These are phyloP conservation scores for Fusarium temperatum DNA, from an alignment of 2,329 filamentous ascomycete species.

Conservation along the genomic window DNA sequence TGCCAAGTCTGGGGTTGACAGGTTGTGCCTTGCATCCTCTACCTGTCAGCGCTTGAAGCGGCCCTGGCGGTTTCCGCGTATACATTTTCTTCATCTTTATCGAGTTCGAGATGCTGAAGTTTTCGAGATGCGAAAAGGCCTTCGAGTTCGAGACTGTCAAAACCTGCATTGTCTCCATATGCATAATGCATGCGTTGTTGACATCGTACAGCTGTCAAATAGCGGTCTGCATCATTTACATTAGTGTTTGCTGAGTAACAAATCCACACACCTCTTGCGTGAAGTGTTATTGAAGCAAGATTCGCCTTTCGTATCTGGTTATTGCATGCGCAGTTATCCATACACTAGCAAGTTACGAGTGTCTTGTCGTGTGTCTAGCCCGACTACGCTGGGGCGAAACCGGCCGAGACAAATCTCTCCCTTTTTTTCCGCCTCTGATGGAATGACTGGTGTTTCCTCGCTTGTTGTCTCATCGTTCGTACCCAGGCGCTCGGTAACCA, in stretches of 20 bases:
- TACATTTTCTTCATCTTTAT: neutral
- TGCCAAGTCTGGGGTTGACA: slow-evolving; percentile 29
- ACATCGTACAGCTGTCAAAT: slow-evolving; percentile 40
- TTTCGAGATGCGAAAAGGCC: slow-evolving; percentile 9
- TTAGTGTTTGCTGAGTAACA: slow-evolving; percentile 22
- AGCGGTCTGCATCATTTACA: slow-evolving; percentile 41
- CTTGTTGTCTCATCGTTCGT: slow-evolving; percentile 24
- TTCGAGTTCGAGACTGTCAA: slow-evolving; percentile 29
- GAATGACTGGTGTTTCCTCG: slow-evolving; percentile 23
- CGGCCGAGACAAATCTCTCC: slow-evolving; percentile 15
- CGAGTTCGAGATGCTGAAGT: slow-evolving; percentile 15
- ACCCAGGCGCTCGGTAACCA: slow-evolving; percentile 19
- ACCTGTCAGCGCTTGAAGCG: slow-evolving; percentile 29
- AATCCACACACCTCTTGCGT: slow-evolving; percentile 17
- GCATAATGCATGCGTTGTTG: slow-evolving; percentile 35
- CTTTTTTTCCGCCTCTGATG: neutral
- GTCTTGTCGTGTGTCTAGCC: neutral
- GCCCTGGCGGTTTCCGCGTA: slow-evolving; percentile 6
- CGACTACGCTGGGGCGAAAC: too few species aligned
- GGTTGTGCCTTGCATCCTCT: slow-evolving; percentile 14
- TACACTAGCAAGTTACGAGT: neutral
- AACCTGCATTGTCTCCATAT: slow-evolving; percentile 17
- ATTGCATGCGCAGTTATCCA: slow-evolving; percentile 20
- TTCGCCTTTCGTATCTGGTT: slow-evolving; percentile 2
- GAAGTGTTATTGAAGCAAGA: neutral